Conservation (phyloP, 768 basidiomycete species). For the Scleroderma bovista region DNA sequence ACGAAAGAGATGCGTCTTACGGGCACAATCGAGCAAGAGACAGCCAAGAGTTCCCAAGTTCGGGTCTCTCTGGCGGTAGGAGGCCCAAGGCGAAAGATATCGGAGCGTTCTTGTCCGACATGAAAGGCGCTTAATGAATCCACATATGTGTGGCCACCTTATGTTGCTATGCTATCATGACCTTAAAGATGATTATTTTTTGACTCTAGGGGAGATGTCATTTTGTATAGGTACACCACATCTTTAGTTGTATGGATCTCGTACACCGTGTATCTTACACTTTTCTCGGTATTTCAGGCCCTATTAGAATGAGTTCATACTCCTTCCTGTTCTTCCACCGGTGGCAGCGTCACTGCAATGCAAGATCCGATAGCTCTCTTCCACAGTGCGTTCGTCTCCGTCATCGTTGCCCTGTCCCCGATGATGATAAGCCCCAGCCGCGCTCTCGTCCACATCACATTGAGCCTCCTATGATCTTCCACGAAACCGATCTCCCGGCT, state of each 20-base stretch:
- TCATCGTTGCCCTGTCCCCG: constrained; percentile 51
- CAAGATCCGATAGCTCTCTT: constrained; percentile 40
- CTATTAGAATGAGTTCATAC: no score
- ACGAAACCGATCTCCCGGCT: constrained; percentile 61
- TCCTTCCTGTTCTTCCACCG: background rate
- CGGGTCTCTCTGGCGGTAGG: constrained; percentile 29
- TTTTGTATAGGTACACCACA: background rate
- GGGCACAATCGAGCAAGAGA: constrained; percentile 26
- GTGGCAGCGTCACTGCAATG: constrained; percentile 18
- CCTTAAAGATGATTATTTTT: background rate
- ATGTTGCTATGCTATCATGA: background rate
- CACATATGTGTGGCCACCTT: background rate
- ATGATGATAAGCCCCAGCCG: constrained; percentile 52
- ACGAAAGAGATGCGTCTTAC: constrained; percentile 25
- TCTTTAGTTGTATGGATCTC: background rate
- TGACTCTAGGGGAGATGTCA: no score
- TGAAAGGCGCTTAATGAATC: constrained; percentile 30
- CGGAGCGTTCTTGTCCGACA: constrained; percentile 37
- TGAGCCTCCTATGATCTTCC: constrained; percentile 52
- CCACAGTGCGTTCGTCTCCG: constrained; percentile 41
- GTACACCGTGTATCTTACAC: background rate
- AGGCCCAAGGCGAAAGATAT: constrained; percentile 33
- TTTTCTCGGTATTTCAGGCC: background rate
- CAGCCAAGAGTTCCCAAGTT: constrained; percentile 31
- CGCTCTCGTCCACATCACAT: constrained; percentile 71